Base-by-base conservation (phyloP, 1,284 basidiomycete genomes). In the Rhodotorula glutinis region DNA sequence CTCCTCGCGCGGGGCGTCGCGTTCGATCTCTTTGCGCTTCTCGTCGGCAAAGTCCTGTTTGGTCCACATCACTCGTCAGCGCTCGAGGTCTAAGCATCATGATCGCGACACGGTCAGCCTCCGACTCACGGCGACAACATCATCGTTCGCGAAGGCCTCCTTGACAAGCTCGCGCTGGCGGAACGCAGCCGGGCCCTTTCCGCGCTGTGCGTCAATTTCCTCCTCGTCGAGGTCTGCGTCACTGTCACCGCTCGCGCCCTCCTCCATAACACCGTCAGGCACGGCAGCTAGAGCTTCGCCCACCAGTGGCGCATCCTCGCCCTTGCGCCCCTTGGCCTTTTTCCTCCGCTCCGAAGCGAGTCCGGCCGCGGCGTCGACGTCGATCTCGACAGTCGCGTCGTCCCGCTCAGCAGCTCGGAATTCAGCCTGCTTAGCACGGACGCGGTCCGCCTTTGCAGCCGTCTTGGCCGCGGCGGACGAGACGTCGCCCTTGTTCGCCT, bases 61-160 rank as follows among this genome's bases (percentile, higher is more conserved):
- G 10, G 23, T 8, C 4, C 27, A 47, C 43, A 17, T 25, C 21
- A 57, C 14, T 23, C n/a, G 30, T 61, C 41, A 58, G 53, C n/a
- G 13, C n/a, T 1, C 5, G 21, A 23, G 4, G 1, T 16, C 7
- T 11, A 38, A 38, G 33, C 33, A 38, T 5, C 33, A 7, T 38
- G 33, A 38, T 38, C 33, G 33, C 33, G 33, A 38, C 33, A 11
- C 5, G 11, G 11, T 5, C 33, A 11, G 33, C 33, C 7, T 21
- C 14, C 73, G 19, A 72, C 84, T 30, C 75, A 91, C 90, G 78
- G 89, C 85, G 0, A 95, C 87, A 17, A 98, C 95, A 76, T 97
- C 90, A 78, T 98, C 95, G 2, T 91, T 92, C 0, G 95, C 95
- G 81, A 98, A 98, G 0, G 95, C 96, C 67, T 88, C 86, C 1